These are phyloP conservation scores for Podospora pseudopauciseta DNA, from an alignment of 495 filamentous ascomycete genomes.

Conservation along the genomic window DNA sequence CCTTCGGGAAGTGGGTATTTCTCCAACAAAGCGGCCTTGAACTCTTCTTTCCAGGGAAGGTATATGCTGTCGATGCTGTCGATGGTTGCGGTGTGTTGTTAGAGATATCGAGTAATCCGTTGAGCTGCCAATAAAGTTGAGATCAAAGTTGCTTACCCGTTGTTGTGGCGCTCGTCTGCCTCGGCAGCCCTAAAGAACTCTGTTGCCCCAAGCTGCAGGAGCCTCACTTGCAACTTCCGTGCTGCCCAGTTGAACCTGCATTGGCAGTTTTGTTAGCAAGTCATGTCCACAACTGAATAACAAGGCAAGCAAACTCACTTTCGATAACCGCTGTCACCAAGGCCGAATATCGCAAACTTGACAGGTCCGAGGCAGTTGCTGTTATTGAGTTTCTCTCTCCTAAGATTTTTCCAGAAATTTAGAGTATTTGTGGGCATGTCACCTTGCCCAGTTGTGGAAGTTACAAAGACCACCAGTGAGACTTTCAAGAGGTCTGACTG, in stretches of 20 bases:
- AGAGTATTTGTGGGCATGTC: constrained; percentile 79
- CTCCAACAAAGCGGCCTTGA: constrained; percentile 61
- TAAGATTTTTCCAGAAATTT: constrained; percentile 79
- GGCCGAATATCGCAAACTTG: constrained; percentile 78
- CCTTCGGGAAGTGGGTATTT: constrained; percentile 65
- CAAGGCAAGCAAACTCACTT: constrained; percentile 51
- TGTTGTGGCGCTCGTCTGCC: constrained; percentile 86
- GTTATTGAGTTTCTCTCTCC: constrained; percentile 71
- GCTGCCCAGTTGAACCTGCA: constrained; percentile 87
- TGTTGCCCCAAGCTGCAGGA: constrained; percentile 79
- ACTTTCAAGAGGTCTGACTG: constrained; percentile 48
- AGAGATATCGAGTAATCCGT: not conserved
- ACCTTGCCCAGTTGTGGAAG: constrained; percentile 93
- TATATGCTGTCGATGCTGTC: constrained; percentile 70
- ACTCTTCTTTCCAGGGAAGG: constrained; percentile 66
- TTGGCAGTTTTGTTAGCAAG: not conserved
- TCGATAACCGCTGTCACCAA: constrained; percentile 91
- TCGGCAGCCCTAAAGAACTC: constrained; percentile 76
- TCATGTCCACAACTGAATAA: not conserved
- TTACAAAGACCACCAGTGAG: constrained; percentile 68
- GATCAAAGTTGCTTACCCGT: constrained; percentile 60
- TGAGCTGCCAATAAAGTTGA: not conserved
- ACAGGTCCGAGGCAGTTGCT: constrained; percentile 62
- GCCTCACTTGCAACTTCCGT: constrained; percentile 78
- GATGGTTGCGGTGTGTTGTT: not conserved